Base-by-base conservation (phyloP, 192 early-diverging fungal species). In the Backusella luteola region DNA sequence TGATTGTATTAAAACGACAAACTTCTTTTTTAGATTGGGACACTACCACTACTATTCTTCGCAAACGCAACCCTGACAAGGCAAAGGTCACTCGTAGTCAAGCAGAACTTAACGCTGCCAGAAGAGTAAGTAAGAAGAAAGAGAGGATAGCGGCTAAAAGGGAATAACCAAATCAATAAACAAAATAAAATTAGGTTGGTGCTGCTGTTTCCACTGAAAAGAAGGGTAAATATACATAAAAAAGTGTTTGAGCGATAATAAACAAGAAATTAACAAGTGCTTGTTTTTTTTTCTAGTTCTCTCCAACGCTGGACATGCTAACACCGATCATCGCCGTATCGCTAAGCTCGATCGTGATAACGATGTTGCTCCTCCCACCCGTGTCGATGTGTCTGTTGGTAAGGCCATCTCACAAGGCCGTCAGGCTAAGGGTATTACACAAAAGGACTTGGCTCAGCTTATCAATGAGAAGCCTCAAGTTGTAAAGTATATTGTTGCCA, bases 381-480 rank as follows among this genome's bases (percentile, higher is more conserved):
- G 88, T 35, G 87, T 99, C 12, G 87, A 88, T 38, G 77, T 92
- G 7, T 83, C 87, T 41, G 92, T 96, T 29, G 90, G 91, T 53
- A 93, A 93, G 76, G 92, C 95, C 8, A 96, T 99, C 76, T 88
- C 89, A 80, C 85, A 94, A 79, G 97, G 90, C 9, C 87, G 96
- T 69, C 79, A 86, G 74, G 93, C 88, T 19, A 93, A 94, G 86
- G 82, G 84, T 12, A 68, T 93, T 80, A 96, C 91, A 34, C 97
- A 99, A 83, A 97, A 97, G 91, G 93, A 96, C n/a, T 85, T 97
- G 39, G 94, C 92, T 41, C 90, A 90, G 52, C 89, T 88, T 79
- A 93, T 99, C 81, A 97, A 97, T 72, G 97, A 99, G 79, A 97
- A 97, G 88, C 91, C 92, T 71, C 92, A 91, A 74, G 89, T 97